Percentiles rank a stretch among this genome's conserved stretches.
Evolutionary conservation across 257 asterid genomes (phyloP).

Genomic region (Agastache rugosa): DNA sequence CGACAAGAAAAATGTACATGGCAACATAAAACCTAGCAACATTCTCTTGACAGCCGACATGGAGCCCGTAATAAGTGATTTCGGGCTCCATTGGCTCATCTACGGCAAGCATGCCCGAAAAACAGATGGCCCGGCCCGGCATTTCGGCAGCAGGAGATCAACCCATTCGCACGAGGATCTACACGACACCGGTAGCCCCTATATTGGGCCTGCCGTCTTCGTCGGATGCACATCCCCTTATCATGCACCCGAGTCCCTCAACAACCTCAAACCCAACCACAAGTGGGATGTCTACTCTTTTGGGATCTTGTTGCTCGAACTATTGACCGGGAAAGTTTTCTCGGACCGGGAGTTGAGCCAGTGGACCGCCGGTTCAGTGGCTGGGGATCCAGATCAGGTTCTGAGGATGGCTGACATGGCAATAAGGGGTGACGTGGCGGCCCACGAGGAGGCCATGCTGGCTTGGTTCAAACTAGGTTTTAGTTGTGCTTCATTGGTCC

Average conservation of each 20-base stretch:
- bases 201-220: conserved; percentile 45
- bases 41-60: conserved; percentile 75
- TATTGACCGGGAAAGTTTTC: conserved; percentile 79
- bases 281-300: conserved; percentile 97
- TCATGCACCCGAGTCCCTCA: conserved; percentile 90
- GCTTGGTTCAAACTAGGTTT: conserved; percentile 85
- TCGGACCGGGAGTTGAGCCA: conserved; percentile 75
- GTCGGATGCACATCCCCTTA: conserved; percentile 82
- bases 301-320: conserved; percentile 78
- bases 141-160: conserved; percentile 70
- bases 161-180: conserved; percentile 33
- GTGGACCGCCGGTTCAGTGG: conserved; percentile 52
- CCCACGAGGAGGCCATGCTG: conserved; percentile 61
- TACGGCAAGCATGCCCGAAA: conserved; percentile 56
- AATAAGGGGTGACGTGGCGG: conserved; percentile 65
- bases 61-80: conserved; percentile 85
- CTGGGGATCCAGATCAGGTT: conserved; percentile 56
- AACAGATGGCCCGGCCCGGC: conserved; percentile 55
- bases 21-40: conserved; percentile 93
- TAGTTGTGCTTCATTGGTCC: conserved; percentile 82
- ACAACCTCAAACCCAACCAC: conserved; percentile 68
- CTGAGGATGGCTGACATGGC: conserved; percentile 75
- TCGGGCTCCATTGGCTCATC: conserved; percentile 72
- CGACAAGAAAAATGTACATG: conserved; percentile 89
- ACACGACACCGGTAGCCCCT: conserved; percentile 51